These are phyloP conservation scores for Tricholoma bakamatsutake DNA, from an alignment of 768 basidiomycete species.

Conservation along the genomic window DNA sequence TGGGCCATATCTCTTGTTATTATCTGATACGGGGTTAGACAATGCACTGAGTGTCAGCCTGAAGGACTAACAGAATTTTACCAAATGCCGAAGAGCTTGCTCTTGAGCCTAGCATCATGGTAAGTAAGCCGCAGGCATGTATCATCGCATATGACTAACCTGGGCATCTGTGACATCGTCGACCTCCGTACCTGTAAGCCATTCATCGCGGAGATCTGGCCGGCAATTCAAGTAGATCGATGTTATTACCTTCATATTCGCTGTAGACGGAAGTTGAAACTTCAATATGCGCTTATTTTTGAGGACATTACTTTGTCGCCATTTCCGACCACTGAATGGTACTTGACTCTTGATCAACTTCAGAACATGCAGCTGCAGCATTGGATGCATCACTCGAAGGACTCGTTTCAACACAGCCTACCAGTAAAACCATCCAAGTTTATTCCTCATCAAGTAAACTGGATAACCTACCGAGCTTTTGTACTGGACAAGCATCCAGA, in stretches of 20 bases:
- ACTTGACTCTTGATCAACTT: slow-evolving; percentile 99
- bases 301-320: slow-evolving; percentile 78
- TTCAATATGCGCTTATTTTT: slow-evolving; percentile 2
- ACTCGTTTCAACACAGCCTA: slow-evolving; percentile 97
- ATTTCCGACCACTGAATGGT: slow-evolving; percentile 95
- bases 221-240: slow-evolving; percentile 96
- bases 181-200: slow-evolving; percentile 90
- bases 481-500: slow-evolving; percentile 95
- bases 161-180: slow-evolving; percentile 91
- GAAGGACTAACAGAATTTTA: slow-evolving; percentile 78
- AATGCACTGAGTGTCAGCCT: slow-evolving; percentile 4
- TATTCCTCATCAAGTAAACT: not conserved
- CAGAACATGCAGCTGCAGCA: slow-evolving; percentile 90
- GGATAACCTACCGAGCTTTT: slow-evolving; percentile 80
- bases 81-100: slow-evolving; percentile 86
- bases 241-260: slow-evolving; percentile 99
- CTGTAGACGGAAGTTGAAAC: slow-evolving; percentile 33
- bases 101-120: slow-evolving; percentile 71
- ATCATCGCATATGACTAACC: slow-evolving; percentile 34
- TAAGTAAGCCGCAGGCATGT: slow-evolving; percentile 6
- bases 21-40: slow-evolving; percentile 46
- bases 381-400: slow-evolving; percentile 86
- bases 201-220: slow-evolving; percentile 95
- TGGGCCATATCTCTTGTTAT: slow-evolving; percentile 82
- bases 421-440: not conserved